Conservation (phyloP, 2,329 filamentous ascomycete species). For the Helminthosporium solani region DNA sequence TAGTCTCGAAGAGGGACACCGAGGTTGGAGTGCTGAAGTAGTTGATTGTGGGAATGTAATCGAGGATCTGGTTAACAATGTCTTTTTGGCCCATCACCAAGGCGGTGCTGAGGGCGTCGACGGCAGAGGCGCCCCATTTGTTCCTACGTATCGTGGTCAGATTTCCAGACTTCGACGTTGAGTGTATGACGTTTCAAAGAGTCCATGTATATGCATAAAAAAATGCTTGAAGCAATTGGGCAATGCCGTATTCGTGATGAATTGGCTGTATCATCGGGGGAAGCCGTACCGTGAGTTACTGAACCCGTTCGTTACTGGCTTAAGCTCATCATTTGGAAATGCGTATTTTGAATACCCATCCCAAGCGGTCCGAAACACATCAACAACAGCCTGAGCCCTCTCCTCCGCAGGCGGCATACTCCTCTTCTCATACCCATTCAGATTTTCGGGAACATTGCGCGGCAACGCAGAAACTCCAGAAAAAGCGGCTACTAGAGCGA, state of each 20-base stretch:
- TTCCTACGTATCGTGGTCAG: constrained; percentile 59
- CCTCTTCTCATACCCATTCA: constrained; percentile 8
- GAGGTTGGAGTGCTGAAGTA: constrained; percentile 60
- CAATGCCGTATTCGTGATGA: neutral
- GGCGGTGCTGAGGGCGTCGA: constrained; percentile 79
- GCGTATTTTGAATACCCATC: constrained; percentile 66
- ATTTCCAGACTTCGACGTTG: too few relatives aligned
- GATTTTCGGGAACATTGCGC: neutral
- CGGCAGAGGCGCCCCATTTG: constrained; percentile 79
- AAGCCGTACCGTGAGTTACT: constrained; percentile 67
- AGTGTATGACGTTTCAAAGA: too few relatives aligned
- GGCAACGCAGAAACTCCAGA: constrained; percentile 6
- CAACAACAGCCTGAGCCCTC: constrained; percentile 37
- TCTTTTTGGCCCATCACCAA: constrained; percentile 70
- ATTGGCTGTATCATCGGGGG: neutral
- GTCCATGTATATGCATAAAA: too few relatives aligned
- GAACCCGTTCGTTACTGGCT: constrained; percentile 64
- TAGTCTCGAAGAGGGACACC: constrained; percentile 85
- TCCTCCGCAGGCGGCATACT: constrained; percentile 8
- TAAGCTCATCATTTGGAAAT: constrained; percentile 74
- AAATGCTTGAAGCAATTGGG: too few relatives aligned
- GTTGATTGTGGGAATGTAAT: constrained; percentile 69
- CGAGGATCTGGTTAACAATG: constrained; percentile 69
- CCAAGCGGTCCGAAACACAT: constrained; percentile 39
- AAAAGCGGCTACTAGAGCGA: constrained; percentile 5